These are phyloP conservation scores for Leccinum variabile DNA, from an alignment of 1,284 basidiomycete species.

Conservation along the genomic window DNA sequence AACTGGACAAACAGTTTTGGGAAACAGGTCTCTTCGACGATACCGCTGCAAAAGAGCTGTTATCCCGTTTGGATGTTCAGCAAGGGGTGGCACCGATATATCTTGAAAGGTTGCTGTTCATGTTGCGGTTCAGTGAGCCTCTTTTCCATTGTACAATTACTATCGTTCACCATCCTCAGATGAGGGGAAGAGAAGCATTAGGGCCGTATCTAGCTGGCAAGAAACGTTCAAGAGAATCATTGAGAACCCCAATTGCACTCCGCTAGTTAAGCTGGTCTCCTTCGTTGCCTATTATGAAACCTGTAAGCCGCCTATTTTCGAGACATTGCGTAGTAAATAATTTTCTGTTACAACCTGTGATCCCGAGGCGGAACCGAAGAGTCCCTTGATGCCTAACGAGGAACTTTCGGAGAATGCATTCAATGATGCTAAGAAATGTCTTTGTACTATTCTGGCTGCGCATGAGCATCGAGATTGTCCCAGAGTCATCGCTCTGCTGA, in stretches of 20 bases:
- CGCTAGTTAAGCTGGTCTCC: conserved; percentile 25
- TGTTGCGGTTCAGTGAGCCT: conserved; percentile 28
- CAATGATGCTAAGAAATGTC: conserved; percentile 8
- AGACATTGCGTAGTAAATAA: not conserved
- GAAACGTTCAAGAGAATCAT: conserved; percentile 15
- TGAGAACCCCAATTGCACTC: not conserved
- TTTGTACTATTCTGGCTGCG: conserved; percentile 13
- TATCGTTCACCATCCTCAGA: conserved; percentile 8
- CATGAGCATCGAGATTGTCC: conserved; percentile 20
- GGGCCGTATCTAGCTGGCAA: conserved; percentile 14
- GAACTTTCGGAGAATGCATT: too few species aligned
- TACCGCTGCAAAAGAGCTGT: conserved; percentile 18
- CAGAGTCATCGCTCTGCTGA: conserved; percentile 28
- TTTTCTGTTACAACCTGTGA: conserved; percentile 11
- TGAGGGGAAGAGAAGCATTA: conserved; percentile 27
- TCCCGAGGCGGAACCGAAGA: not conserved
- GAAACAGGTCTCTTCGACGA: conserved; percentile 29
- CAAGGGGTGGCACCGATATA: conserved; percentile 22
- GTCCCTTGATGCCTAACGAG: too few species aligned
- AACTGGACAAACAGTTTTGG: conserved; percentile 21
- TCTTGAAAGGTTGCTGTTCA: conserved; percentile 33
- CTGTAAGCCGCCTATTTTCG: conserved; percentile 12
- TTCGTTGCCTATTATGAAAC: conserved; percentile 30
- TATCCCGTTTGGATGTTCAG: conserved; percentile 11
- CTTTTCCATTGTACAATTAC: not conserved